Evolutionary conservation across 2,329 filamentous ascomycete species (phyloP), one percentile per base, ranked within the genome.

Genomic region (Penicillium expansum): DNA sequence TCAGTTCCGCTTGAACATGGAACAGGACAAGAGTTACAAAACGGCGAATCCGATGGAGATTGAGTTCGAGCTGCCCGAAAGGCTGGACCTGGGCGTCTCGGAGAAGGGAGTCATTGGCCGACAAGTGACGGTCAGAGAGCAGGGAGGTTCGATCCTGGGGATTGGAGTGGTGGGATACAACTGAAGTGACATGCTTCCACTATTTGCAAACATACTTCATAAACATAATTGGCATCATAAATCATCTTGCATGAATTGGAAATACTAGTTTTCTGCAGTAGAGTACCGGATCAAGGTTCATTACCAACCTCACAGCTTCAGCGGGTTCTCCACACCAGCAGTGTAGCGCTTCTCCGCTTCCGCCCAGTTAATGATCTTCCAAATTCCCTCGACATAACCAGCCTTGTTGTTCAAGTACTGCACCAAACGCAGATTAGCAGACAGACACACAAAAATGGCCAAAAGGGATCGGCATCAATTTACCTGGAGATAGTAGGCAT

Each of bases 351-450:
- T 84, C 73, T 89, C 86, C 5, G 91, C 91, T 42, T 88, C 86
- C 79, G 89, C 89, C 92, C 92, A 96, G 84, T 96, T 95, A 73
- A 96, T 81, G 35, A 96, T 90, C 70, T 94, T 89, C 92, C 92
- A 96, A 71, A 96, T 89, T 41, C 89, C 90, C 65, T 85, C 83
- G 72, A 95, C 94, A 80, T 96, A 96, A 77, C 93, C 90, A 38
- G 88, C 91, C 83, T 96, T 96, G 74, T 91, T 86, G 80, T 96
- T 96, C 82, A 95, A 82, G 77, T 96, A 96, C 81, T 96, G 48
- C 3, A 53, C 1, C 0, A 1, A 18, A 39, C 1, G 0, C 10
- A n/a, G 11, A 37, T 56, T 30, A 56, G 44, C 20, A 37, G 14
- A 20, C 3, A 18, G 9, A 5, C 3, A 8, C 24, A 49, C 2